phyloP scores from a whole-genome alignment of 192 early-diverging fungal species.

The Allomyces macrogynus region DNA sequence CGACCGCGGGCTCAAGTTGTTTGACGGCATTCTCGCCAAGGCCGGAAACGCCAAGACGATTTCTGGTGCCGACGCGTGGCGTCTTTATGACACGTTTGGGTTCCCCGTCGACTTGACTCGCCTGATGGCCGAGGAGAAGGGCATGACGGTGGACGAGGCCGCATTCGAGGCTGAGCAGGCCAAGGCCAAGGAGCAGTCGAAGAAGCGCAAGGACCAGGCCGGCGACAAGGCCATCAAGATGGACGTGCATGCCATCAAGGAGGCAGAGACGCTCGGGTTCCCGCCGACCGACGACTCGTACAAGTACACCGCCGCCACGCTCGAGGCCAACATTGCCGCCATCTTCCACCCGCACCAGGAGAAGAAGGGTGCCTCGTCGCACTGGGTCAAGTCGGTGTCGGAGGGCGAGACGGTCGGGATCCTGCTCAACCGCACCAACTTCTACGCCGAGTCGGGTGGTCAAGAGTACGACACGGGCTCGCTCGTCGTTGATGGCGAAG shows the following conservation, averaged over 20 bases:
- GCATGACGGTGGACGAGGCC: conserved; percentile 59
- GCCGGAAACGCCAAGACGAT: conserved; percentile 32
- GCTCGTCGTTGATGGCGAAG: conserved; percentile 56
- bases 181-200: conserved; percentile 54
- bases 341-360: conserved; percentile 40
- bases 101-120: conserved; percentile 96
- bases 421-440: conserved; percentile 84
- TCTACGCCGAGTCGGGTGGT: conserved; percentile 94
- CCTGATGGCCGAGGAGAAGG: conserved; percentile 95
- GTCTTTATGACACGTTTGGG: conserved; percentile 96
- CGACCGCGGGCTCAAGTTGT: conserved; percentile 89
- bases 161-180: conserved; percentile 60
- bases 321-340: conserved; percentile 56
- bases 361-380: conserved; percentile 5
- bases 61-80: conserved; percentile 79
- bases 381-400: conserved; percentile 18
- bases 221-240: conserved; percentile 14
- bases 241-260: conserved; percentile 79
- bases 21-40: conserved; percentile 50
- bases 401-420: conserved; percentile 53
- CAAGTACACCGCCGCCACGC: conserved; percentile 62
- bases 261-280: conserved; percentile 47
- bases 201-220: conserved; percentile 19
- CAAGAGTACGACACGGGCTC: conserved; percentile 85
- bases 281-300: conserved; percentile 61